These are phyloP conservation scores for Ensete ventricosum DNA, from an alignment of 176 grass and related monocot species.

Conservation along the genomic window DNA sequence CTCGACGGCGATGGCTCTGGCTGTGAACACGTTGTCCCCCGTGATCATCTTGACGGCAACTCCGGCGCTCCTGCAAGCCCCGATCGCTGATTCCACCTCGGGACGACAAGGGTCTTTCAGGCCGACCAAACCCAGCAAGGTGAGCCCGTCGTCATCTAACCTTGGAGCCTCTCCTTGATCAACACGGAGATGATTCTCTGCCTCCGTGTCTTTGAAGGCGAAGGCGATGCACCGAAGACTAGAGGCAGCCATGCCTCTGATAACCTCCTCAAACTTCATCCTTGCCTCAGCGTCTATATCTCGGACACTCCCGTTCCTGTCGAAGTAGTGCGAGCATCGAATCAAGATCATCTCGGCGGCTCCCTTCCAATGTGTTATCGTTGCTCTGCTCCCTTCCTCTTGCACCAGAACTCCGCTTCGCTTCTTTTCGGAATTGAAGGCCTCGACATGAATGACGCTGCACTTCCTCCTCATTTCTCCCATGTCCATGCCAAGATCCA, in stretches of 20 bases:
- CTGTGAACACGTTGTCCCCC: conserved; percentile 81
- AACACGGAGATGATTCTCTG: background rate
- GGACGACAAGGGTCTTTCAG: conserved; percentile 77
- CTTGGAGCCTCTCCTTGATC: conserved; percentile 3
- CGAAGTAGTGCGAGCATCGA: conserved; percentile 33
- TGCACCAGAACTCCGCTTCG: conserved; percentile 51
- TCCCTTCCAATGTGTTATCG: conserved; percentile 73
- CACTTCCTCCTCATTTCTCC: conserved; percentile 25
- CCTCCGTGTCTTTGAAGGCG: conserved; percentile 41
- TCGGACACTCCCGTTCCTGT: conserved; percentile 12
- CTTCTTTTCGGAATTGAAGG: conserved; percentile 96
- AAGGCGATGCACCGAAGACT: conserved; percentile 81
- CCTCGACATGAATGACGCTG: conserved; percentile 61
- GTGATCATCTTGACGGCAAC: conserved; percentile 90
- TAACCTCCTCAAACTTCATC: conserved; percentile 33
- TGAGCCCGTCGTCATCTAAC: conserved; percentile 46
- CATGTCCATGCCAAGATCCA: conserved; percentile 41
- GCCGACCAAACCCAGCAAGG: conserved; percentile 59
- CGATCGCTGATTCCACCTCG: conserved; percentile 47
- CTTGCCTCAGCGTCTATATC: conserved; percentile 26
- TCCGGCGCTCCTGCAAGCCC: conserved; percentile 40
- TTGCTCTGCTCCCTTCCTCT: conserved; percentile 18
- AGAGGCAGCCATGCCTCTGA: conserved; percentile 41
- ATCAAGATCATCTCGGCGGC: conserved; percentile 73
- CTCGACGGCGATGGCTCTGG: conserved; percentile 57